These are phyloP conservation scores for Penicillium sp. DNA, from an alignment of 2,329 filamentous ascomycete genomes.

Conservation along the genomic window DNA sequence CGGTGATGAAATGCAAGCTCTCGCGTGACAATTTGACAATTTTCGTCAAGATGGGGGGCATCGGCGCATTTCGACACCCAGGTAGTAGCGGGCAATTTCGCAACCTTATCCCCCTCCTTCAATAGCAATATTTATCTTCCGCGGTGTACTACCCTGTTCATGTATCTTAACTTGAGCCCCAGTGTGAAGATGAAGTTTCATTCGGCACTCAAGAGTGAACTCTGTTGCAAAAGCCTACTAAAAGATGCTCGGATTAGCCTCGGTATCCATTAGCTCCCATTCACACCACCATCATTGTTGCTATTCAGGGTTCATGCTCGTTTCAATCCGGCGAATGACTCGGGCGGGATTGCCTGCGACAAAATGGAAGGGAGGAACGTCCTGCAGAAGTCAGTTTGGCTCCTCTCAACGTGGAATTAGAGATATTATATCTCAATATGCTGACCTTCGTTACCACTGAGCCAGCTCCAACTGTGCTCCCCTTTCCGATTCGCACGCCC, in stretches of 20 bases:
- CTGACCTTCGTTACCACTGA: conserved; percentile 39
- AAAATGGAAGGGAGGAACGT: conserved; percentile 27
- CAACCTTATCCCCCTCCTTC: not conserved
- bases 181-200: not conserved
- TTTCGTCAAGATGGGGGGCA: not conserved
- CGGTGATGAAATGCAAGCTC: not conserved
- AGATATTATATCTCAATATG: not conserved
- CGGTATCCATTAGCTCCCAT: not conserved
- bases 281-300: not conserved
- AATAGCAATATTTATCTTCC: not conserved
- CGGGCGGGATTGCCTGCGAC: conserved; percentile 26
- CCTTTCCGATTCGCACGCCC: conserved; percentile 42
- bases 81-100: not conserved
- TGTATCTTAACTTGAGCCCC: not conserved
- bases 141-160: not conserved
- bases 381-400: conserved; percentile 11
- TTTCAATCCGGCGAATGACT: conserved; percentile 23
- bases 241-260: not conserved
- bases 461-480: conserved; percentile 41
- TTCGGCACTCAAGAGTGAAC: not conserved
- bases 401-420: not conserved
- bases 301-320: conserved; percentile 21
- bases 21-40: not conserved
- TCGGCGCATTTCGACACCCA: not conserved
- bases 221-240: not conserved